Percentiles rank a stretch among this genome's conserved stretches.
phyloP scores from a whole-genome alignment of 1,284 basidiomycete genomes.

The Ustilago esculenta region DNA sequence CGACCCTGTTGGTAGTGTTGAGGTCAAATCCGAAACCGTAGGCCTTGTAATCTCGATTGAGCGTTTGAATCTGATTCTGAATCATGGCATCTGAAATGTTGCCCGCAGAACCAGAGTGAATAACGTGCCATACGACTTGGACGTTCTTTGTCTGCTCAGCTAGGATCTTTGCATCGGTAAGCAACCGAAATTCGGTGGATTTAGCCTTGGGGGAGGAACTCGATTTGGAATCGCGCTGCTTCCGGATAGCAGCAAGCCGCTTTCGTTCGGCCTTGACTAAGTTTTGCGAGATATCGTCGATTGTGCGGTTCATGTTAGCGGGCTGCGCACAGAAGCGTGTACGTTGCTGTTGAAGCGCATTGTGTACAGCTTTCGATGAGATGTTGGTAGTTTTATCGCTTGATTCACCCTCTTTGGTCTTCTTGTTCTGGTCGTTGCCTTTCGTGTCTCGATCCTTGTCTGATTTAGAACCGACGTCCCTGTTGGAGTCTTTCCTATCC shows the following conservation, averaged over 20 bases:
- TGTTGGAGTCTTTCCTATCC: neutral
- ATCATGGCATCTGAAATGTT: slow-evolving; percentile 27
- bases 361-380: slow-evolving; percentile 8
- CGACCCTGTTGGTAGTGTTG: slow-evolving; percentile 67
- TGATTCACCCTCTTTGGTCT: neutral
- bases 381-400: neutral
- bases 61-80: slow-evolving; percentile 70
- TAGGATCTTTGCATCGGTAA: slow-evolving; percentile 33
- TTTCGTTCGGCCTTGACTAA: slow-evolving; percentile 22
- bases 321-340: slow-evolving; percentile 41
- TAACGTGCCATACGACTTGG: slow-evolving; percentile 45
- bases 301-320: slow-evolving; percentile 25
- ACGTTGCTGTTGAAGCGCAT: slow-evolving; percentile 24
- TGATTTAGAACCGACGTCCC: neutral
- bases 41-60: slow-evolving; percentile 71
- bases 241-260: slow-evolving; percentile 24
- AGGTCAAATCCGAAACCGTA: slow-evolving; percentile 71
- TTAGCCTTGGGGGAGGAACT: neutral
- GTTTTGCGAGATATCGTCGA: slow-evolving; percentile 12
- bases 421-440: slow-evolving; percentile 5
- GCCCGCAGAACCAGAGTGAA: slow-evolving; percentile 32
- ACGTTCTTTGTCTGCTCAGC: slow-evolving; percentile 34
- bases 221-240: slow-evolving; percentile 10
- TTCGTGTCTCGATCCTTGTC: slow-evolving; percentile 7
- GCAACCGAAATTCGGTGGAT: slow-evolving; percentile 10